Conservation (phyloP, 768 basidiomycete species). For the Butyriboletus loyo region DNA sequence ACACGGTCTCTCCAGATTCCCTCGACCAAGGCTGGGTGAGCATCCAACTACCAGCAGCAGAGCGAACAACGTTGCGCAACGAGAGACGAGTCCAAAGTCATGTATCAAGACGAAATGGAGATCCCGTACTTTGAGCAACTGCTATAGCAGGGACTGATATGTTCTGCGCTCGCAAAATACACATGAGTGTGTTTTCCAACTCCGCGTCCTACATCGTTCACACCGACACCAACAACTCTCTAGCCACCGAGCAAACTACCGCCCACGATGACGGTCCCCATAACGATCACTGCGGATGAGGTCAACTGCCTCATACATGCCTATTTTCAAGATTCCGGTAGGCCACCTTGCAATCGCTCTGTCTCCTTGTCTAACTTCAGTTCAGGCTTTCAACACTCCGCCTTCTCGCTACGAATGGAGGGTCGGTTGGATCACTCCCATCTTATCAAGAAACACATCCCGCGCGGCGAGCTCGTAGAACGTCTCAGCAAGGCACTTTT, state of each 20-base stretch:
- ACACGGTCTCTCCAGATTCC: neutral
- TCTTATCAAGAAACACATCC: slow-evolving; percentile 68
- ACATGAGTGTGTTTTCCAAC: slow-evolving; percentile 20
- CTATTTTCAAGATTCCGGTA: slow-evolving; percentile 82
- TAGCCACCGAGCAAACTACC: neutral
- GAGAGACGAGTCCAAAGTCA: neutral
- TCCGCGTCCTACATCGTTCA: slow-evolving; percentile 15
- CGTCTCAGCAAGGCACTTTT: slow-evolving; percentile 77
- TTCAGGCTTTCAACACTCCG: slow-evolving; percentile 76
- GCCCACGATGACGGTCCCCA: slow-evolving; percentile 39
- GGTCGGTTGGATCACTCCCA: slow-evolving; percentile 67
- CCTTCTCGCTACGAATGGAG: slow-evolving; percentile 77
- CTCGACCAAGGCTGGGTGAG: neutral
- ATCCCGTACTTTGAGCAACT: neutral
- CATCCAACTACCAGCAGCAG: neutral
- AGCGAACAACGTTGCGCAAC: neutral
- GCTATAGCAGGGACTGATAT: no score
- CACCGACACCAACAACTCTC: neutral
- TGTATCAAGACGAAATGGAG: neutral
- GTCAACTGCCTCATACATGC: slow-evolving; percentile 84
- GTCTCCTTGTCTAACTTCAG: slow-evolving; percentile 7
- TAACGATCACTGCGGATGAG: slow-evolving; percentile 75
- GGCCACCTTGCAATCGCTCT: neutral
- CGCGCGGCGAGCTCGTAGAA: slow-evolving; percentile 78
- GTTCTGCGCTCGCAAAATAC: neutral